Percentiles rank a stretch among this genome's conserved stretches.
Evolutionary conservation across 768 basidiomycete genomes (phyloP).

Genomic region (Mycena pura): DNA sequence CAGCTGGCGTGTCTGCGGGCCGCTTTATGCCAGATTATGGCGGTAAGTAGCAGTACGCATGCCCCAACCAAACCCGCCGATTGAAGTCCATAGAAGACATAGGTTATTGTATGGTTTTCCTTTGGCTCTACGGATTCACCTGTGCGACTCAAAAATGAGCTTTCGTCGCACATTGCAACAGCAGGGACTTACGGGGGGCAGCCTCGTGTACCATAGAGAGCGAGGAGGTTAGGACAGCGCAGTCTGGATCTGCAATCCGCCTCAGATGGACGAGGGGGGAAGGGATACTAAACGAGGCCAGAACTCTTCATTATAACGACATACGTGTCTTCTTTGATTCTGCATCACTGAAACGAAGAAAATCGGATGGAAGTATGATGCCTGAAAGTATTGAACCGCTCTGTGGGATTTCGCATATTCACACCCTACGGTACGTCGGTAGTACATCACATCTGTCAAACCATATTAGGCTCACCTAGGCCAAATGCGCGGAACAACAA

Average conservation of each 20-base stretch:
- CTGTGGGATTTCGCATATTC: neutral
- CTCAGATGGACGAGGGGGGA: neutral
- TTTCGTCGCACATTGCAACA: neutral
- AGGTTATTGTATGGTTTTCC: neutral
- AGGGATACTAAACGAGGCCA: neutral
- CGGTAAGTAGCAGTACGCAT: slow-evolving; percentile 24
- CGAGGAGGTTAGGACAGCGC: neutral
- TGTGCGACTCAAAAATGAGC: neutral
- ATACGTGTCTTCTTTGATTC: slow-evolving; percentile 16
- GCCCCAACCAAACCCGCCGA: slow-evolving; percentile 23
- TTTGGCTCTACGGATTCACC: slow-evolving; percentile 1
- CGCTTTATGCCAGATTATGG: slow-evolving; percentile 20
- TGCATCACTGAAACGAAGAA: slow-evolving; percentile 6
- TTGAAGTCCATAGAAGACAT: slow-evolving; percentile 28
- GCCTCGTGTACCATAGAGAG: slow-evolving; percentile 15
- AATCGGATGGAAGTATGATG: slow-evolving; percentile 14
- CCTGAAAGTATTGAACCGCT: neutral
- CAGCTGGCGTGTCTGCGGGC: slow-evolving; percentile 28
- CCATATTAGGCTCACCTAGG: neutral
- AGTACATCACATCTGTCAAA: slow-evolving; percentile 4
- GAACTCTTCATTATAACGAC: slow-evolving; percentile 4
- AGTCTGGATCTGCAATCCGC: neutral
- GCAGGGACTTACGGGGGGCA: neutral
- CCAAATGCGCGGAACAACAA: neutral
- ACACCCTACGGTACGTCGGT: neutral